A percentile compares a stretch with the other conserved stretches of the same genome.
Evolutionary conservation across 2,329 filamentous ascomycete species (phyloP).

Genomic region (Fusarium anthophilum): DNA sequence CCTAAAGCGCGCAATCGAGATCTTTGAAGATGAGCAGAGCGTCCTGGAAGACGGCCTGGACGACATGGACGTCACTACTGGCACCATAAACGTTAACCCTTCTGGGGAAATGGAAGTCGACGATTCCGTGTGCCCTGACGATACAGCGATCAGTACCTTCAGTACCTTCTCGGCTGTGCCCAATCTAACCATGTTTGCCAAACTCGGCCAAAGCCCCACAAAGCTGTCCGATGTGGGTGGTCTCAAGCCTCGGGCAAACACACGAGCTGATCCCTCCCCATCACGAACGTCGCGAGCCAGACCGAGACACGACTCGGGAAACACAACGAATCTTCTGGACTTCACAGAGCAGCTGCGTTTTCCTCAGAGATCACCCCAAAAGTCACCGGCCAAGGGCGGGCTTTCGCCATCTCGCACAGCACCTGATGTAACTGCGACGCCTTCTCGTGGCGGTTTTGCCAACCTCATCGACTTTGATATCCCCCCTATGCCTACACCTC

Average conservation of each 20-base stretch:
- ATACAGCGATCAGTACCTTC: slow-evolving; percentile 82
- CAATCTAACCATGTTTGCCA: slow-evolving; percentile 85
- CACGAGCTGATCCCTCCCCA: slow-evolving; percentile 46
- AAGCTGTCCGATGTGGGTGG: slow-evolving; percentile 58
- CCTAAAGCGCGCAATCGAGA: slow-evolving; percentile 67
- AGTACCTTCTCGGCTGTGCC: slow-evolving; percentile 91
- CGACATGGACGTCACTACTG: slow-evolving; percentile 35
- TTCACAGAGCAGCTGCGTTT: slow-evolving; percentile 79
- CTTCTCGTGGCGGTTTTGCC: slow-evolving; percentile 62
- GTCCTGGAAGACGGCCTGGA: slow-evolving; percentile 45
- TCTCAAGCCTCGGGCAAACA: slow-evolving; percentile 50
- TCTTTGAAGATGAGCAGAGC: slow-evolving; percentile 65
- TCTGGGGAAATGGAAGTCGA: slow-evolving; percentile 41
- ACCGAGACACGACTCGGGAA: slow-evolving; percentile 55
- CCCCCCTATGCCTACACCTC: slow-evolving; percentile 90
- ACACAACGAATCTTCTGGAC: slow-evolving; percentile 85
- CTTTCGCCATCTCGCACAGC: slow-evolving; percentile 47
- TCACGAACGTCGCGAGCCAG: slow-evolving; percentile 49
- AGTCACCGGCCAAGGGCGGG: slow-evolving; percentile 57
- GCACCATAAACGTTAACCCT: slow-evolving; percentile 44
- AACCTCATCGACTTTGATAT: slow-evolving; percentile 83
- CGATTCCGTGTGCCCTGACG: slow-evolving; percentile 65
- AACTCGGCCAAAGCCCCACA: slow-evolving; percentile 72
- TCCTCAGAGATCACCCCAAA: slow-evolving; percentile 61
- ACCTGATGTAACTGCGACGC: slow-evolving; percentile 52